phyloP scores from a whole-genome alignment of 129 eudicot genomes.

The Helichrysum umbraculigerum region DNA sequence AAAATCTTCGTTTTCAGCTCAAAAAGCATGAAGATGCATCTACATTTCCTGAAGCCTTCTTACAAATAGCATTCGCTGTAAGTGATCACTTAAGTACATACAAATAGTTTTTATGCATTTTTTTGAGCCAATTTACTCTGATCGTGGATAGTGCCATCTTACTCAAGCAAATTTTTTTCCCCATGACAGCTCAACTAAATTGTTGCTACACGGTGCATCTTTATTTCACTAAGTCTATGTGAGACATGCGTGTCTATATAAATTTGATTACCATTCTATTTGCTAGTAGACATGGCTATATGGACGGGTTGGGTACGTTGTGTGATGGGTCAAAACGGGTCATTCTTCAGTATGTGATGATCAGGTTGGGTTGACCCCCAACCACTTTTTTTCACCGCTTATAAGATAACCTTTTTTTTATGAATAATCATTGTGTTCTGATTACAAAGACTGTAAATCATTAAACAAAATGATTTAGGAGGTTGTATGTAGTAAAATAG shows the following conservation, averaged over 20 bases:
- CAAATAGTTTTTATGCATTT: background rate
- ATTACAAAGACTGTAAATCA: background rate
- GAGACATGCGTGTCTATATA: background rate
- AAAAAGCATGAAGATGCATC: conserved; percentile 70
- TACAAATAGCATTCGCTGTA: conserved; percentile 91
- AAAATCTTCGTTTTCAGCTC: conserved; percentile 85
- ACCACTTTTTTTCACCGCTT: background rate
- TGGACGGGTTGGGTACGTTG: background rate
- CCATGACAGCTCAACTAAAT: background rate
- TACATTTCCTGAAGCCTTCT: conserved; percentile 87
- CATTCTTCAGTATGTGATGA: background rate
- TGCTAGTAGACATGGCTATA: background rate
- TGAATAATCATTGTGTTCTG: background rate
- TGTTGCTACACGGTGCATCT: background rate
- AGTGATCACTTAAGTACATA: conserved; percentile 15
- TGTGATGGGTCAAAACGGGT: background rate
- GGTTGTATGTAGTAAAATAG: background rate
- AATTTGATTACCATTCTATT: background rate
- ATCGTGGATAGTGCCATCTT: conserved; percentile 13
- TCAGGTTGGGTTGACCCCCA: background rate
- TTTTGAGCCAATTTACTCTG: background rate
- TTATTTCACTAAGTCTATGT: background rate
- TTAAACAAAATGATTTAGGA: background rate
- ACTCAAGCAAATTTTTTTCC: background rate
- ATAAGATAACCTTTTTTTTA: background rate